Evolutionary conservation across 257 asterid genomes (phyloP).

Genomic region (Knoxia roxburghii): DNA sequence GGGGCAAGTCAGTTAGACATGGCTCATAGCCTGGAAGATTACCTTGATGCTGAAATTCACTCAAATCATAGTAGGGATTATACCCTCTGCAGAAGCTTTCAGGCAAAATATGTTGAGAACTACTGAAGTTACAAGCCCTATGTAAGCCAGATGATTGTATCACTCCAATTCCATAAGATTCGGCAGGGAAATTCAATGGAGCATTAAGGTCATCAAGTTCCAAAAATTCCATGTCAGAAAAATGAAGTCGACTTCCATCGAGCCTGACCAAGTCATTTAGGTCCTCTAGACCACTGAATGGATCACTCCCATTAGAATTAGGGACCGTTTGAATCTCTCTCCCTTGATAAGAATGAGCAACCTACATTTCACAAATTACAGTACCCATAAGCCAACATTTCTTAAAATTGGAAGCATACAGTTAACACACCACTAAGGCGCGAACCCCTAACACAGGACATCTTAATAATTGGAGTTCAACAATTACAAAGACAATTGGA

Average conservation of each 20-base stretch:
- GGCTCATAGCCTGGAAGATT: background rate
- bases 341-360: constrained; percentile 22
- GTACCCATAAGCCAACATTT: background rate
- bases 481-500: background rate
- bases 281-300: constrained; percentile 39
- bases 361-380: constrained; percentile 6
- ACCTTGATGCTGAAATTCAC: background rate
- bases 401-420: background rate
- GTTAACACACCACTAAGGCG: background rate
- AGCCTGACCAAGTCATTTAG: constrained; percentile 22
- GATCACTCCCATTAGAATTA: constrained; percentile 28
- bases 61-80: background rate
- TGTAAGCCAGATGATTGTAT: constrained; percentile 13
- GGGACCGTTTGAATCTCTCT: constrained; percentile 8
- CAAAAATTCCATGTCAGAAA: constrained; percentile 34
- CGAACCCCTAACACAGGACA: background rate
- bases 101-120: constrained; percentile 3
- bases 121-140: constrained; percentile 22
- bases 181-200: constrained; percentile 36
- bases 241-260: constrained; percentile 22
- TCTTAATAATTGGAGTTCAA: background rate
- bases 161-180: constrained; percentile 20
- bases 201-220: constrained; percentile 56
- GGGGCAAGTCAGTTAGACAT: background rate
- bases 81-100: background rate